Evolutionary conservation across 805 yeast genomes (phyloP), one percentile per base, ranked within the genome.

Genomic region (Wickerhamiella cacticola): DNA sequence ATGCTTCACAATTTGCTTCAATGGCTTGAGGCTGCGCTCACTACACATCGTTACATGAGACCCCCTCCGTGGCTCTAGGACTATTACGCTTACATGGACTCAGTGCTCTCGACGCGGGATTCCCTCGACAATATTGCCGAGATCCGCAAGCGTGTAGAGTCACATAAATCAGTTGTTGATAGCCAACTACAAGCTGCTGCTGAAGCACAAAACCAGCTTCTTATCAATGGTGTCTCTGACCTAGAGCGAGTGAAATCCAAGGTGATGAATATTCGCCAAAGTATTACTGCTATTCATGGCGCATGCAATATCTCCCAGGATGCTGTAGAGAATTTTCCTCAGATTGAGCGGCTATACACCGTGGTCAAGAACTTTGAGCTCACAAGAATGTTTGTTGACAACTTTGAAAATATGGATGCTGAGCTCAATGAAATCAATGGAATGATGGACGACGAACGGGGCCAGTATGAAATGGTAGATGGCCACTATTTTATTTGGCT

Each of bases 141-240:
- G 5, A 53, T 64, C 35, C 64, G 63, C 35, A 60, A 58, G 47
- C 60, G 61, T 42, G 56, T 68, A 19, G 55, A 50, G 34, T 62
- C 68, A 53, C 95, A 89, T 58, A 84, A 83, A 60, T 71, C 80
- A 0, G 72, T 82, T 2, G 68, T 86, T 10, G 95, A 85, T 55
- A 69, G 80, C 42, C 89, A 86, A 59, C 68, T 89, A 53, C 77
- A 75, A 56, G 65, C 81, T 35, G 82, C 80, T 45, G 75, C 85
- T n/a, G 77, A 75, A 58, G 71, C 71, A 34, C 85, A 79, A 54
- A 73, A 76, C 49, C 78, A 75, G 40, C 64, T 74, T 7, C 73
- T 82, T 1, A 64, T 75, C 53, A 66, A 53, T 60, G 55, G 64
- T 28, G 48, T 68, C 60, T 50, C 59, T 60, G 43, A 65, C 52